Evolutionary conservation across 768 basidiomycete genomes (phyloP).

Genomic region (Antrodiella citrinella): DNA sequence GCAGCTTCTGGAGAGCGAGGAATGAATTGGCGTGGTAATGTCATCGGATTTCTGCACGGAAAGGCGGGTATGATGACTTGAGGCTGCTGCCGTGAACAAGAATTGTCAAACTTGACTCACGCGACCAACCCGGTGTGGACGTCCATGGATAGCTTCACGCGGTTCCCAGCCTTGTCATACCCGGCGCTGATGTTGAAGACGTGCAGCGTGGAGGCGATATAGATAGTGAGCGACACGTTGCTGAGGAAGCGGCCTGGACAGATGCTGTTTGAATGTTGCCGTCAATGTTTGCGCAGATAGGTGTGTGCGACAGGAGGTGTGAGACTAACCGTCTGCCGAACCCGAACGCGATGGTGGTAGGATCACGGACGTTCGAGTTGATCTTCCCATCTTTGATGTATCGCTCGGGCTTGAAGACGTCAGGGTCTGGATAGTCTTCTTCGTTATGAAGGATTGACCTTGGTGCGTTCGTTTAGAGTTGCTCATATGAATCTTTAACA

Average conservation of each 20-base stretch:
- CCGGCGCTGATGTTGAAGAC: conserved; percentile 5
- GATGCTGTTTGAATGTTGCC: too few relatives aligned
- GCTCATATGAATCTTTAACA: too few relatives aligned
- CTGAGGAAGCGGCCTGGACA: conserved; percentile 14
- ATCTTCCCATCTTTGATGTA: conserved; percentile 5
- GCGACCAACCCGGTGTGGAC: background rate
- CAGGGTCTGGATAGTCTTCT: conserved; percentile 3
- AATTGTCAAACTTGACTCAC: too few relatives aligned
- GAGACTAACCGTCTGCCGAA: conserved; percentile 11
- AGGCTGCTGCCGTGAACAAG: too few relatives aligned
- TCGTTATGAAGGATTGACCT: conserved; percentile 8
- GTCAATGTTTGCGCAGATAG: too few relatives aligned
- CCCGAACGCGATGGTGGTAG: conserved; percentile 8
- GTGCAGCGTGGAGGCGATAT: conserved; percentile 9
- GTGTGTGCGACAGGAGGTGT: background rate
- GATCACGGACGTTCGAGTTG: conserved; percentile 4
- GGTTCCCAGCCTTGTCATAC: background rate
- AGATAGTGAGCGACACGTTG: conserved; percentile 3
- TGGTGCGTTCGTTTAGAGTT: too few relatives aligned
- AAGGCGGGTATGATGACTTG: too few relatives aligned
- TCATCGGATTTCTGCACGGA: background rate
- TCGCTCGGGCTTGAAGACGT: conserved; percentile 7
- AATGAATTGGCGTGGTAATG: background rate
- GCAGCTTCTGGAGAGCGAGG: background rate
- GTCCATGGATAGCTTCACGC: background rate